These are phyloP conservation scores for Colletotrichum cordylinicola DNA, from an alignment of 2,329 filamentous ascomycete genomes.

Conservation along the genomic window DNA sequence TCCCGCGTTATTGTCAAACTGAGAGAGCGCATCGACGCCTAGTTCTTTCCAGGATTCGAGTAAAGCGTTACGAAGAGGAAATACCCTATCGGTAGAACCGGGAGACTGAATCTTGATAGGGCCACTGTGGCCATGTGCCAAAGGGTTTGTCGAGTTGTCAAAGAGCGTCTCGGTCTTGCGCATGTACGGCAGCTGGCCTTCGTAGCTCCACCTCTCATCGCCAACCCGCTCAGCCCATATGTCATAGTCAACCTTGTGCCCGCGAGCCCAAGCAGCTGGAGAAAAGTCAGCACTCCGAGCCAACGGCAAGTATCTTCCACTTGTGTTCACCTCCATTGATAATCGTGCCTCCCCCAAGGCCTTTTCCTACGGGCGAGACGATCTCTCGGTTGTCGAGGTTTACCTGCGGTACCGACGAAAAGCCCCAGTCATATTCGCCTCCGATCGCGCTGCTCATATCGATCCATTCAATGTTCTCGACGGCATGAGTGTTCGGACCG, in stretches of 20 bases:
- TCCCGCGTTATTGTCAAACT: constrained; percentile 31
- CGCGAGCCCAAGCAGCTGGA: constrained; percentile 47
- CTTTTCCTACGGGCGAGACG: constrained; percentile 38
- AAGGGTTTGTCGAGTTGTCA: constrained; percentile 30
- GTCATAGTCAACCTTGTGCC: constrained; percentile 48
- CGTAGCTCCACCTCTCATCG: constrained; percentile 50
- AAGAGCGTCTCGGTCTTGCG: constrained; percentile 31
- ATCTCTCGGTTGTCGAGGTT: constrained; percentile 28
- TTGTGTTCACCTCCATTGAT: constrained; percentile 40
- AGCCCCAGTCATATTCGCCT: constrained; percentile 39
- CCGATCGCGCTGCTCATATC: constrained; percentile 29
- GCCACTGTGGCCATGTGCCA: constrained; percentile 43
- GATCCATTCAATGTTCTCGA: constrained; percentile 28
- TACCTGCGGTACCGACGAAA: constrained; percentile 34
- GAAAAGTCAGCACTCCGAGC: neutral
- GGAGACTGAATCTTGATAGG: constrained; percentile 34
- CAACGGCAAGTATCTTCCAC: rapidly evolving
- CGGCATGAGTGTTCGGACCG: constrained; percentile 32
- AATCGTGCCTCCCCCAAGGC: constrained; percentile 43
- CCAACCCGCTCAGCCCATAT: constrained; percentile 39
- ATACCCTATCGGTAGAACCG: constrained; percentile 34
- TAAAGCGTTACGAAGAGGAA: constrained; percentile 40
- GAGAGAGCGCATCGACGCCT: constrained; percentile 31
- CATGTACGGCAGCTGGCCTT: constrained; percentile 51
- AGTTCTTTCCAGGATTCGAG: constrained; percentile 46